Base-by-base conservation (phyloP, 768 basidiomycete species). In the Hirschioporus abietinus region DNA sequence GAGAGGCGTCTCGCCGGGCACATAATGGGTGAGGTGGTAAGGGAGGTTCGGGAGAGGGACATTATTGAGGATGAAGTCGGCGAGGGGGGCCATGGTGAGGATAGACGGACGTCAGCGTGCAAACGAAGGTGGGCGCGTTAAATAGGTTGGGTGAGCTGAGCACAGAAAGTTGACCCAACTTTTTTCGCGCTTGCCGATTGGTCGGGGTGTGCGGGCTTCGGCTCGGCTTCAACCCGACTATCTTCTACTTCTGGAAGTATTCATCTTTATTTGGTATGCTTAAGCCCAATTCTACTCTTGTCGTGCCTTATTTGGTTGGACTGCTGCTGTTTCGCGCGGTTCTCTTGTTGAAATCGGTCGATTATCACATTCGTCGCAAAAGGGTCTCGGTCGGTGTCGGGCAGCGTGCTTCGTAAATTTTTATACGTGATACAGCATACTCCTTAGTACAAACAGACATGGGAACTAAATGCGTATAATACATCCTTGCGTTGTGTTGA, bases 1-100 rank as follows among this genome's bases (percentile, higher is more conserved):
- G 66, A 98, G 76, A 15, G 95, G 95, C 0, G 93, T 91, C 70
- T 82, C 76, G 63, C 92, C 93, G 30, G 81, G 82, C 69, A 92
- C 84, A 83, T 91, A 96, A 62, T 79, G 80, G 63, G 78, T 83
- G 61, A 84, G 80, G 74, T 88, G 81, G 36, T 71, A 75, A 24
- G 91, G 89, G 66, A 91, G 79, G 66, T 83, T 80, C 70, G 83
- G 78, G 63, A 76, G 66, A 36, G 89, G 87, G 69, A 86, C 76
- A 73, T 82, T 69, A 58, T 84, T 77, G 74, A 89, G 79, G 70
- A 93, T 81, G 71, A 90, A 79, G 76, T 91, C 89, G 71, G 92
- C 89, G 77, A 93, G 84, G 68, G 85, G 82, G 74, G 85, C 81
- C 91, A 92, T 91, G 80, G 77, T 70, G 66, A 74, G 69, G 68